phyloP scores from a whole-genome alignment of 2,329 filamentous ascomycete species.

The Bisporella sp. region DNA sequence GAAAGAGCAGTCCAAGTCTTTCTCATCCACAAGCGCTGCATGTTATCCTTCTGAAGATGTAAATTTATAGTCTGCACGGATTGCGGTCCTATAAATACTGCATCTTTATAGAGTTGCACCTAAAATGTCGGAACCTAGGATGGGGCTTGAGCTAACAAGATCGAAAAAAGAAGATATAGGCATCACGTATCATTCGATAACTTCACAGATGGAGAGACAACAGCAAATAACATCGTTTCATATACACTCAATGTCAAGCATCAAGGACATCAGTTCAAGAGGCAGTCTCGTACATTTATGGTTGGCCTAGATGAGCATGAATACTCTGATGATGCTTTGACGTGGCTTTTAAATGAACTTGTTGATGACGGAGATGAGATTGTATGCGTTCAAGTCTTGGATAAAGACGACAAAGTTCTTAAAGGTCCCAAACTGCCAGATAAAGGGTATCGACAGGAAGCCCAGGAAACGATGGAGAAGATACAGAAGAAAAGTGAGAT shows the following conservation, averaged over 20 bases:
- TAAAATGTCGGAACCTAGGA: no score
- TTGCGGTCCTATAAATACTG: no score
- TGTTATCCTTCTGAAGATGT: no score
- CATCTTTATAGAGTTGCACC: no score
- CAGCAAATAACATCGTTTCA: slow-evolving; percentile 49
- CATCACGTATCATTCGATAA: slow-evolving; percentile 69
- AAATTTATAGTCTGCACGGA: no score
- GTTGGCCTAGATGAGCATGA: slow-evolving; percentile 70
- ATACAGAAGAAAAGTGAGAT: slow-evolving; percentile 69
- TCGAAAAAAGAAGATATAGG: slow-evolving; percentile 46
- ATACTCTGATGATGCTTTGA: slow-evolving; percentile 66
- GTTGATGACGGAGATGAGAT: slow-evolving; percentile 75
- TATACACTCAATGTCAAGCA: slow-evolving; percentile 67
- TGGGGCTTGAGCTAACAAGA: slow-evolving; percentile 3
- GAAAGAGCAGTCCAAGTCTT: no score
- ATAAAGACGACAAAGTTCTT: slow-evolving; percentile 61
- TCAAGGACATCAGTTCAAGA: slow-evolving; percentile 61
- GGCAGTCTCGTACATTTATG: slow-evolving; percentile 62
- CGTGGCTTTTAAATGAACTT: slow-evolving; percentile 69
- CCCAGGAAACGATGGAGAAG: slow-evolving; percentile 54
- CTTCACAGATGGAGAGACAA: slow-evolving; percentile 58
- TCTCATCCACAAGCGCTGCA: no score
- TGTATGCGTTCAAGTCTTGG: slow-evolving; percentile 64
- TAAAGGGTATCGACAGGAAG: slow-evolving; percentile 58
- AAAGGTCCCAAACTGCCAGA: slow-evolving; percentile 51